phyloP scores from a whole-genome alignment of 75 land plant species.

The Selaginella tamariscina region DNA sequence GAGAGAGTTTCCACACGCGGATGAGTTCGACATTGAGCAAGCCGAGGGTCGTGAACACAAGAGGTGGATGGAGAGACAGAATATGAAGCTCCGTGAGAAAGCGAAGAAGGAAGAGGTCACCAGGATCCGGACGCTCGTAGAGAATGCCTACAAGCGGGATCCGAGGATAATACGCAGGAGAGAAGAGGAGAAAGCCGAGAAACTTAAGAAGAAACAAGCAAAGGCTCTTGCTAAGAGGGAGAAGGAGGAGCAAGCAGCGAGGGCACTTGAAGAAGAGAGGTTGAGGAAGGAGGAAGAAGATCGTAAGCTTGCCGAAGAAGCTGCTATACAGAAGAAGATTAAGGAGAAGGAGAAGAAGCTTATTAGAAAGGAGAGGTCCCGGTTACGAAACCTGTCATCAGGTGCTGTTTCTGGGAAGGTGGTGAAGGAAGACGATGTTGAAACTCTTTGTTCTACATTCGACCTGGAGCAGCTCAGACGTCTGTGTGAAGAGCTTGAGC shows the following conservation, averaged over 20 bases:
- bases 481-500: conserved; percentile 60
- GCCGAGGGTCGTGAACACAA: conserved; percentile 94
- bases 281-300: conserved; percentile 66
- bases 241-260: conserved; percentile 83
- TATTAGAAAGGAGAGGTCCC: conserved; percentile 65
- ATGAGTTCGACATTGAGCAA: conserved; percentile 87
- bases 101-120: conserved; percentile 86
- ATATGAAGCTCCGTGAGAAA: conserved; percentile 73
- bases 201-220: conserved; percentile 67
- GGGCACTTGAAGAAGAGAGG: conserved; percentile 62
- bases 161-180: conserved; percentile 71
- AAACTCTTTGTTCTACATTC: conserved; percentile 47
- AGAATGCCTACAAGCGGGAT: conserved; percentile 82
- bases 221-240: conserved; percentile 52
- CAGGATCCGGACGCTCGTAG: conserved; percentile 66
- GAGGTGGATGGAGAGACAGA: conserved; percentile 99
- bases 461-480: conserved; percentile 38
- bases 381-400: conserved; percentile 49
- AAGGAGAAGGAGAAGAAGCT: conserved; percentile 94
- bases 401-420: conserved; percentile 30
- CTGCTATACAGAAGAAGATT: conserved; percentile 56
- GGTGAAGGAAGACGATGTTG: conserved; percentile 58
- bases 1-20: conserved; percentile 96
- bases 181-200: conserved; percentile 84
- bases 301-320: conserved; percentile 61